Base-by-base conservation (phyloP, 352 stramenopile genomes). In the Globisporangium heterothallicum region DNA sequence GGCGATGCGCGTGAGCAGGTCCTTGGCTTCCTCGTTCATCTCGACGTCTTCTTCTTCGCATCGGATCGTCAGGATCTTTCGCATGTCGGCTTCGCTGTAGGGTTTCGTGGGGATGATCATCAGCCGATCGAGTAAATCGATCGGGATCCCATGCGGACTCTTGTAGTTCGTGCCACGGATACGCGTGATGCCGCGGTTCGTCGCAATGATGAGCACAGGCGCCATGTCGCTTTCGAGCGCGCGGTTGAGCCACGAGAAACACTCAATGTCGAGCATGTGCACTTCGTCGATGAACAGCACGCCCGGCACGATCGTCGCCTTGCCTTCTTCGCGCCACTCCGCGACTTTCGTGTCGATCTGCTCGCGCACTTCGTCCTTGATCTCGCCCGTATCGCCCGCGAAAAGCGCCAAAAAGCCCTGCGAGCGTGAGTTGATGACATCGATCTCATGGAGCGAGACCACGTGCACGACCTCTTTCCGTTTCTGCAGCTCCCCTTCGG, bases 241-340 rank as follows among this genome's bases (percentile, higher is more conserved):
- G 32, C 97, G 80, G 75, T 99, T 99, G 38, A 99, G 87, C 88
- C 96, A 99, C 46, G 95, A 99, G 68, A 99, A 99, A 70, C 96
- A 99, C 74, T 99, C 97, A 59, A 99, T 99, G 72, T 99, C 97
- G 21, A 99, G 79, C 97, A 99, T 99, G 76, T 99, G 97, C 40
- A 97, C 88, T 70, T 99, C 97, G 64, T 99, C 97, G 63, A 99
- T 99, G 70, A 99, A 99, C 8, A 99, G 71, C 38, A 99, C 97
- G 5, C 97, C 97, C 0, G 97, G 97, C 16, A 99, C 95, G 52
- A 99, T 97, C 16, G 95, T 99, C 16, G 97, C 97, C 63, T 98
- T 98, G 57, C 94, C 94, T 63, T 98, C 89, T 57, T 97, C 91
- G 30, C 86, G 78, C 91, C 92, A 98, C 61, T 99, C 96, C 14